A percentile compares a stretch with the other conserved stretches of the same genome.
Evolutionary conservation across 805 yeast species (phyloP).

Genomic region (Starmerella asiatica): DNA sequence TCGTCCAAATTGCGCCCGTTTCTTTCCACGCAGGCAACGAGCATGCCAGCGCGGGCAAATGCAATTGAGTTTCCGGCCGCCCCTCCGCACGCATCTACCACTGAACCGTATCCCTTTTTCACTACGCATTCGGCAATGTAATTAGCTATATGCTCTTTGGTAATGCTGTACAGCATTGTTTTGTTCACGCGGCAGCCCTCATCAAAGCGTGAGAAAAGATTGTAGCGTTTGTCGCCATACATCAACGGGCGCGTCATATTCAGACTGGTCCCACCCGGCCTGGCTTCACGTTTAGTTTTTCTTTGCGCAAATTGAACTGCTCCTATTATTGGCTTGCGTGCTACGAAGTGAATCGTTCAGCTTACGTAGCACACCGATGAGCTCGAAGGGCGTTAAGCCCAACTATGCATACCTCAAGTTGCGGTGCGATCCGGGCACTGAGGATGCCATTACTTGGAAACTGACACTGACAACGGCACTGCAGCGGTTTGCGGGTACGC

Average conservation of each 20-base stretch:
- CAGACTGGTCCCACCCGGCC: not conserved
- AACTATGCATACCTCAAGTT: conserved; percentile 26
- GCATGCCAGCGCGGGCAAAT: conserved; percentile 37
- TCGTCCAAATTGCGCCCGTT: conserved; percentile 17
- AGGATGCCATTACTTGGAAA: conserved; percentile 26
- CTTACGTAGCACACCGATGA: conserved; percentile 8
- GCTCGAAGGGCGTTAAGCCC: conserved; percentile 18
- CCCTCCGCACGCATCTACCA: conserved; percentile 68
- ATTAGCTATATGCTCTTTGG: conserved; percentile 65
- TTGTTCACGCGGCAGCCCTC: conserved; percentile 54
- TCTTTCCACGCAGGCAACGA: conserved; percentile 22
- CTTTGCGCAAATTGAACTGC: not conserved
- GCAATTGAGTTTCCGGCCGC: conserved; percentile 82
- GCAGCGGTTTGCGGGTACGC: conserved; percentile 21
- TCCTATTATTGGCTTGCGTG: not conserved
- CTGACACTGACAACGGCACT: conserved; percentile 19
- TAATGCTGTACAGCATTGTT: conserved; percentile 78
- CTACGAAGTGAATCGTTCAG: too few relatives aligned
- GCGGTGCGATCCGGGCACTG: conserved; percentile 10
- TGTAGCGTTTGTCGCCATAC: conserved; percentile 21
- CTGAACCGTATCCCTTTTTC: conserved; percentile 14
- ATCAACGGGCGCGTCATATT: not conserved
- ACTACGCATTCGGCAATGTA: conserved; percentile 23
- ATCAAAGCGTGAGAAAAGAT: conserved; percentile 49
- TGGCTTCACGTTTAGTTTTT: not conserved